Base-by-base conservation (phyloP, 2,329 filamentous ascomycete genomes). In the Colletotrichum magnum region DNA sequence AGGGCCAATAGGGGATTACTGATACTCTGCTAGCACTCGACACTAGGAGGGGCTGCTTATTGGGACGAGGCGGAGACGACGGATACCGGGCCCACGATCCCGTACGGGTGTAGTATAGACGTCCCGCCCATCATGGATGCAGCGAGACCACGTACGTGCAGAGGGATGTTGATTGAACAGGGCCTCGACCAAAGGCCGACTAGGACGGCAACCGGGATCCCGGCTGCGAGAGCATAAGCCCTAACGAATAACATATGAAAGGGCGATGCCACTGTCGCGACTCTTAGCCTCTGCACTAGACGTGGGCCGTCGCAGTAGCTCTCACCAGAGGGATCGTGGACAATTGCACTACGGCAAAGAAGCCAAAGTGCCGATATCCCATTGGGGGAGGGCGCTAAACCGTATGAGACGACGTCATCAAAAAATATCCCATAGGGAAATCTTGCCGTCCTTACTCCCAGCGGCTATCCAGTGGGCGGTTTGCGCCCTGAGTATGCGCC, bases 361-460 rank as follows among this genome's bases (percentile, higher is more conserved):
- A 36, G 32, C 32, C 32, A 9, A 10, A 6, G 32, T 36, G 32
- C 32, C 7, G 32, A 36, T 36, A 36, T 36, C 2, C 32, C 32
- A 36, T 36, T 9, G 4, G 32, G 32, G 32, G 32, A 36, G 32
- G 32, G 32, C 32, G 32, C 32, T 36, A 36, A 36, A 1, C 32
- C 32, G 9, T 15, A 5, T 28, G 21, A n/a, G 48, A 45, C 26
- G 51, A 36, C 7, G 15, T 36, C 32, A 6, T 83, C 75, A 95
- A 79, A 96, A 99, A 68, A 98, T 90, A 82, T 98, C 94, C 96
- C 96, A 99, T 73, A 99, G 83, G 77, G 94, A 97, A 71, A 98
- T 89, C 79, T 97, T 97, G 18, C 95, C 96, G 82, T 98, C 96
- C 79, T 98, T 99, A 64, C 93, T 93, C 1, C 96, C 96, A 1